A percentile compares a stretch with the other conserved stretches of the same genome.
Evolutionary conservation across 352 stramenopile genomes (phyloP).

Genomic region (Phytophthora sp.): DNA sequence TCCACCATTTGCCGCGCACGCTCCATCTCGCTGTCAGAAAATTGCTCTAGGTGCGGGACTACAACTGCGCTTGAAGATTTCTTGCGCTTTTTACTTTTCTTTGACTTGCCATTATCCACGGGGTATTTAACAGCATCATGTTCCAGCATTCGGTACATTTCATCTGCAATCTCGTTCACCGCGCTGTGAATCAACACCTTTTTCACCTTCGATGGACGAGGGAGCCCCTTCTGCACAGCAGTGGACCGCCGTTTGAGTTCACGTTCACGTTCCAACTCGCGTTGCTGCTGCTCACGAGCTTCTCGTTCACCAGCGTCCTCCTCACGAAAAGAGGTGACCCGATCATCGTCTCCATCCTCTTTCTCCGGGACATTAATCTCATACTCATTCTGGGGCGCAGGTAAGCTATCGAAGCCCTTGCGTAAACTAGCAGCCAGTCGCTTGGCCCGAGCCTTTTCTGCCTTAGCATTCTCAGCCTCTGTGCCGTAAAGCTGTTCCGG

Average conservation of each 20-base stretch:
- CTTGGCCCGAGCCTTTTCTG: conserved; percentile 74
- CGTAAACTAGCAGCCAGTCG: conserved; percentile 61
- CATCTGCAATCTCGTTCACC: conserved; percentile 47
- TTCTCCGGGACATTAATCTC: conserved; percentile 78
- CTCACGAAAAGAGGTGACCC: conserved; percentile 30
- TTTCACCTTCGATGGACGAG: conserved; percentile 70
- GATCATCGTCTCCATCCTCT: conserved; percentile 51
- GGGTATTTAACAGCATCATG: conserved; percentile 68
- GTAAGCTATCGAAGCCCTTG: conserved; percentile 74
- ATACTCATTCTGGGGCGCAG: conserved; percentile 84
- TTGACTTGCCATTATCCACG: conserved; percentile 31
- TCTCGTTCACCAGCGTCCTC: conserved; percentile 90
- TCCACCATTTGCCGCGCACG: conserved; percentile 75
- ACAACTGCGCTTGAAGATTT: conserved; percentile 41
- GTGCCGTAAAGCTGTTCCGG: conserved; percentile 64
- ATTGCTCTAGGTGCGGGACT: conserved; percentile 42
- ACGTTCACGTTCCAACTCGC: conserved; percentile 52
- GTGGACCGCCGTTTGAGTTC: conserved; percentile 71
- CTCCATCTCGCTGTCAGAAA: conserved; percentile 71
- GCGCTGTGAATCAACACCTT: conserved; percentile 55
- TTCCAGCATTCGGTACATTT: conserved; percentile 75
- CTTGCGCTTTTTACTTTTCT: conserved; percentile 75
- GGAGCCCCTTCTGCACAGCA: conserved; percentile 73
- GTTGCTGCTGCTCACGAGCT: conserved; percentile 55
- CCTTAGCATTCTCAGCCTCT: conserved; percentile 44